Percentiles rank a stretch among this genome's conserved stretches.
Evolutionary conservation across 306 rosid species (phyloP).

Genomic region (Lagenaria siceraria): DNA sequence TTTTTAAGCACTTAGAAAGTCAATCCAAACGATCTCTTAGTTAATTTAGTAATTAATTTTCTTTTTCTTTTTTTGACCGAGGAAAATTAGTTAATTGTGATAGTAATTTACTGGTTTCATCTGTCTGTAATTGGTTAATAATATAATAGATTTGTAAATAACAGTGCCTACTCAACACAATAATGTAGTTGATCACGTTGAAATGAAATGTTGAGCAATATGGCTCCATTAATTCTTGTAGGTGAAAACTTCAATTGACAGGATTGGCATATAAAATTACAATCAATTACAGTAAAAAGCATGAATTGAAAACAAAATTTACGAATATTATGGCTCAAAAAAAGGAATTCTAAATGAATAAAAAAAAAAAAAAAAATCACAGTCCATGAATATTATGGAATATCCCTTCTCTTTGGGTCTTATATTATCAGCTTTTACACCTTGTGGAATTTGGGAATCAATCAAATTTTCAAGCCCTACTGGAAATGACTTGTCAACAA

Average conservation of each 20-base stretch:
- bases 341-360: neutral
- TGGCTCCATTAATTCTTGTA: neutral
- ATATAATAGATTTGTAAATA: neutral
- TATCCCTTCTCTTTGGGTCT: neutral
- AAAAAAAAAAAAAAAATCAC: neutral
- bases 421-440: neutral
- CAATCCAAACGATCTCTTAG: too few species aligned
- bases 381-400: neutral
- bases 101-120: neutral
- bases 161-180: neutral
- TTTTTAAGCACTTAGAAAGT: too few species aligned
- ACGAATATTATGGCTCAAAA: neutral
- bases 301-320: neutral
- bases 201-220: neutral
- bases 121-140: neutral
- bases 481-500: constrained; percentile 3
- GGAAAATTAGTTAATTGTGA: neutral
- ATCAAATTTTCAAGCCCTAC: neutral
- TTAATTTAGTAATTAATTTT: too few species aligned
- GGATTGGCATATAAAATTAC: neutral
- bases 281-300: neutral
- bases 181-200: neutral
- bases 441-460: neutral
- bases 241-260: neutral
- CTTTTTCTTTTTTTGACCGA: too few species aligned